Percentiles rank a stretch among this genome's conserved stretches.
phyloP scores from a whole-genome alignment of 495 filamentous ascomycete species.

The Talaromyces ruber region DNA sequence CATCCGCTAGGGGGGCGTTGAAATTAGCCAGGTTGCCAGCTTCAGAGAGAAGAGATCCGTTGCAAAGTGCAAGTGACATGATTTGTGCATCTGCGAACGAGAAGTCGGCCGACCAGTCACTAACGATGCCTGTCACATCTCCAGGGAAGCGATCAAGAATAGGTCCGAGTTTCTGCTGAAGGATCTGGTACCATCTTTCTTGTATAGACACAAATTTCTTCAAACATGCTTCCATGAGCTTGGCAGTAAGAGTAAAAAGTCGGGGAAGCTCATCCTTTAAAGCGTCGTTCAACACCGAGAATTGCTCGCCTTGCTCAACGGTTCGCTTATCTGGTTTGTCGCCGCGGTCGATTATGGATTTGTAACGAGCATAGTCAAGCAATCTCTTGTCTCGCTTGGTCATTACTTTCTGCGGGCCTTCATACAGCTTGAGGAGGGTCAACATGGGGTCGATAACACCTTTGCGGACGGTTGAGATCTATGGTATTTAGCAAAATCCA shows the following conservation, averaged over 20 bases:
- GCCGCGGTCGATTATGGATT: conserved; percentile 63
- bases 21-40: conserved; percentile 42
- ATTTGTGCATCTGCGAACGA: conserved; percentile 43
- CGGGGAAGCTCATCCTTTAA: conserved; percentile 88
- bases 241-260: conserved; percentile 69
- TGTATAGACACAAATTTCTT: conserved; percentile 77
- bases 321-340: conserved; percentile 79
- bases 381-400: conserved; percentile 86
- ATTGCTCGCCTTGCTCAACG: conserved; percentile 73
- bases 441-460: conserved; percentile 84
- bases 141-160: conserved; percentile 66
- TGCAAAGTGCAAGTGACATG: conserved; percentile 46
- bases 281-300: conserved; percentile 80
- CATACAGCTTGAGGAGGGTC: conserved; percentile 68
- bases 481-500: conserved; percentile 7
- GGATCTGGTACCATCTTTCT: conserved; percentile 64
- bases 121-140: conserved; percentile 54
- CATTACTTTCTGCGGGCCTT: conserved; percentile 77
- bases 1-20: conserved; percentile 40
- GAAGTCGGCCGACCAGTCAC: conserved; percentile 67
- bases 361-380: conserved; percentile 78
- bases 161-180: conserved; percentile 69
- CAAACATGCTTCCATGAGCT: conserved; percentile 70
- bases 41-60: conserved; percentile 47
- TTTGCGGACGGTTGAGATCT: conserved; percentile 69